Conservation (phyloP, 805 yeast species). For the Kluyveromyces nonfermentans region DNA sequence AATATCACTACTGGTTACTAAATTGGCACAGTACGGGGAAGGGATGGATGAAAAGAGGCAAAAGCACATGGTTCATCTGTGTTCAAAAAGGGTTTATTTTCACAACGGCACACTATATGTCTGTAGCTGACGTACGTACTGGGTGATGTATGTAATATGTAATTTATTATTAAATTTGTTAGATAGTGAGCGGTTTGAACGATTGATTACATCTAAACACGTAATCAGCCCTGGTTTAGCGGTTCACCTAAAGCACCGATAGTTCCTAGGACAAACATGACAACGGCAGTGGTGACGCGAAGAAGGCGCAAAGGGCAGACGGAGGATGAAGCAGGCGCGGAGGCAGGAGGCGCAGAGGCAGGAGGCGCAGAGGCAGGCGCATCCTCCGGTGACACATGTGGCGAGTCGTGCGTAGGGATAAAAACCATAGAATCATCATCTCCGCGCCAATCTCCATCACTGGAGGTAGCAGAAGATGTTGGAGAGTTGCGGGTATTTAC, state of each 20-base stretch:
- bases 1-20: too few relatives aligned
- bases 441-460: not conserved
- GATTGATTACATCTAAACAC: too few relatives aligned
- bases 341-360: constrained; percentile 7
- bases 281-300: not conserved
- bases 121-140: too few relatives aligned
- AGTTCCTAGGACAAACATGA: constrained; percentile 3
- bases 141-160: too few relatives aligned
- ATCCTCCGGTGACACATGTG: not conserved
- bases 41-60: too few relatives aligned
- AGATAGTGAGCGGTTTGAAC: too few relatives aligned
- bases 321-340: not conserved
- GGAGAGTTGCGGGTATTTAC: not conserved
- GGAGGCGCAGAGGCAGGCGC: constrained; percentile 14
- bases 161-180: too few relatives aligned
- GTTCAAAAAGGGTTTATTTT: too few relatives aligned
- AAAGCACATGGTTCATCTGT: too few relatives aligned
- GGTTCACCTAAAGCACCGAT: constrained; percentile 6
- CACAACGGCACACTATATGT: too few relatives aligned
- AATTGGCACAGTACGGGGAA: too few relatives aligned
- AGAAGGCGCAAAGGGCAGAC: constrained; percentile 1
- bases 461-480: not conserved
- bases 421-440: not conserved
- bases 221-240: constrained; percentile 1
- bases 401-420: not conserved